Evolutionary conservation across 148 eudicot genomes (phyloP), one percentile per base, ranked within the genome.

Genomic region (Linanthus parryae): DNA sequence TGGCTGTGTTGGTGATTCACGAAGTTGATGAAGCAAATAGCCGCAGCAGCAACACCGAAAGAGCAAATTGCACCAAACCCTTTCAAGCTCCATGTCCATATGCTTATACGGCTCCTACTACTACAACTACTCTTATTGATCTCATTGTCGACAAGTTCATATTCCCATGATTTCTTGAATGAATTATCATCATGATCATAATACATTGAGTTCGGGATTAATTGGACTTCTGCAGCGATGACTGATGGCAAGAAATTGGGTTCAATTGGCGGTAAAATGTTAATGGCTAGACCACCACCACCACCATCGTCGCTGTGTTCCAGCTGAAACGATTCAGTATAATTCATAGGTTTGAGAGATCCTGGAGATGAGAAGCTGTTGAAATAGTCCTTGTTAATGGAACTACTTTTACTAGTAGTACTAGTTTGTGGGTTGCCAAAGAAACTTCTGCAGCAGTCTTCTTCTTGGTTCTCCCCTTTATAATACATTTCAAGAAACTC

Each of bases 41-140:
- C 68, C 23, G 89, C 88, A 59, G 85, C 89, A 64, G 82, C 97
- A 51, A 91, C 77, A 13, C 97, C 97, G 56, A 91, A 86, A 1
- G 92, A 72, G 57, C 76, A 79, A 45, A 91, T 65, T 17, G 97
- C 88, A 34, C 95, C 92, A 53, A 85, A 53, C 24, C 97, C 97
- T 33, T 44, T 80, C 58, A 82, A 75, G 57, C 92, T 78, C 83
- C 73, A 68, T 58, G 74, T 85, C 95, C 85, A 83, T 20, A 83
- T 25, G 51, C 76, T 76, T 33, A 76, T 43, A 2, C n/a, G n/a
- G n/a, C n/a, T n/a, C n/a, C 68, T 72, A n/a, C 64, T 75, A 37
- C 58, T n/a, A 19, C 54, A 48, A 20, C 55, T 72, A n/a, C 56
- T 65, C 41, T 31, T 20, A 5, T 3, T 25, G 11, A 31, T 30